These are phyloP conservation scores for Xylaria sp. DNA, from an alignment of 2,329 filamentous ascomycete genomes.

Conservation along the genomic window DNA sequence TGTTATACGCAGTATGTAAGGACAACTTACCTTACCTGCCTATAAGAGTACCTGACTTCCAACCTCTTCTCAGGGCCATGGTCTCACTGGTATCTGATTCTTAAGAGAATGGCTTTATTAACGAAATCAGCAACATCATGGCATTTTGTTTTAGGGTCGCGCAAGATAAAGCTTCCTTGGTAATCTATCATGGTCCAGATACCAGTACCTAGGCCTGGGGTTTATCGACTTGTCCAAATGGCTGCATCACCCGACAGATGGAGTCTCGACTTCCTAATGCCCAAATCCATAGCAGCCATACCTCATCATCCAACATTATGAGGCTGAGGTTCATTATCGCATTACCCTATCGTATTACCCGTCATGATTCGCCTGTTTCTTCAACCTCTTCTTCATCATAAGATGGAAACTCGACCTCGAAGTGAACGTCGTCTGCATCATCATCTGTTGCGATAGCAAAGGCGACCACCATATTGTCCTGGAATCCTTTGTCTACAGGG, in stretches of 20 bases:
- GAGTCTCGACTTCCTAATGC: background rate
- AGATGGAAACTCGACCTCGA: conserved; percentile 58
- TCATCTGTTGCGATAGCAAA: conserved; percentile 59
- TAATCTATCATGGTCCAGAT: background rate
- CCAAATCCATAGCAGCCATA: background rate
- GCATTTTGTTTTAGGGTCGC: background rate
- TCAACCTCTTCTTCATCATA: conserved; percentile 40
- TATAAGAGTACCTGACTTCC: background rate
- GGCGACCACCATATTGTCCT: conserved; percentile 60
- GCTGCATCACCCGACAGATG: background rate
- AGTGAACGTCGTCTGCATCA: conserved; percentile 53
- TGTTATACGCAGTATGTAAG: no score
- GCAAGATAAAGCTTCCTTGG: background rate
- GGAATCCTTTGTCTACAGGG: conserved; percentile 55
- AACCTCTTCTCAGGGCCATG: background rate
- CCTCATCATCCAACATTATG: background rate
- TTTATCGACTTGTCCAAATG: background rate
- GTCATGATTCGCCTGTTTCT: conserved; percentile 16
- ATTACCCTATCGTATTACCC: background rate
- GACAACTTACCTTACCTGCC: no score
- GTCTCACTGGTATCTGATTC: no score
- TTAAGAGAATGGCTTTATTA: background rate
- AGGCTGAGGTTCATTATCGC: background rate
- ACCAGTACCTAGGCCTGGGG: no score
- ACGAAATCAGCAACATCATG: background rate